A percentile compares a stretch with the other conserved stretches of the same genome.
phyloP scores from a whole-genome alignment of 768 basidiomycete species.

The Leccinum rimulosum region DNA sequence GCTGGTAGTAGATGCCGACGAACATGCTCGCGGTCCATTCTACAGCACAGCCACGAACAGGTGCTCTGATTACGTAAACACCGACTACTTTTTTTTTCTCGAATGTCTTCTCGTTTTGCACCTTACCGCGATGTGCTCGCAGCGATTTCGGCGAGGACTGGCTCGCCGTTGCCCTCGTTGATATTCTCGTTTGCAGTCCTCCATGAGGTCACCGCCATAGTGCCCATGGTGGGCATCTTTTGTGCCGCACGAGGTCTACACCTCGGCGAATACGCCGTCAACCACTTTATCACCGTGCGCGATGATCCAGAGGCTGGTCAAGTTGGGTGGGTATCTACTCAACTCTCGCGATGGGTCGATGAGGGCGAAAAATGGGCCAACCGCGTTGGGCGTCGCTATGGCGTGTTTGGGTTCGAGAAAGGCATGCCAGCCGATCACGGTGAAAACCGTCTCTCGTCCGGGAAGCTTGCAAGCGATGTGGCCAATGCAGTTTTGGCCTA shows the following conservation, averaged over 20 bases:
- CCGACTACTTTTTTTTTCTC: neutral
- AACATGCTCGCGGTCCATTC: constrained; percentile 14
- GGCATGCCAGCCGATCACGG: constrained; percentile 16
- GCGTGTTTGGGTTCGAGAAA: constrained; percentile 76
- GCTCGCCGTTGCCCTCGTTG: constrained; percentile 75
- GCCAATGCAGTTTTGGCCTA: constrained; percentile 85
- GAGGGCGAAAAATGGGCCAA: constrained; percentile 75
- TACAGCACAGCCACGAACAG: constrained; percentile 16
- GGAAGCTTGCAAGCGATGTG: constrained; percentile 65
- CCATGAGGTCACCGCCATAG: constrained; percentile 82
- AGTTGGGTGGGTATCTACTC: constrained; percentile 41
- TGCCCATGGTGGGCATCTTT: constrained; percentile 73
- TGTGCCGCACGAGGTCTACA: constrained; percentile 64
- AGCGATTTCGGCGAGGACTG: constrained; percentile 63
- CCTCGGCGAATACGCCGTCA: constrained; percentile 65
- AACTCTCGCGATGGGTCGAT: constrained; percentile 59
- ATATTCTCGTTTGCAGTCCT: constrained; percentile 75
- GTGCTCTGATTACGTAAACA: constrained; percentile 23
- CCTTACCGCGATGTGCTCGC: constrained; percentile 55
- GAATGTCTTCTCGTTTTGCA: constrained; percentile 36
- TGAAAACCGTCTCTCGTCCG: constrained; percentile 22
- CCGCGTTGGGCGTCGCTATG: constrained; percentile 73
- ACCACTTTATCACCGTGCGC: constrained; percentile 26
- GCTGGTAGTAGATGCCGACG: constrained; percentile 9
- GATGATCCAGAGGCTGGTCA: constrained; percentile 8